Evolutionary conservation across 495 filamentous ascomycete species (phyloP), one percentile per base, ranked within the genome.

Genomic region (Podospora fimiseda): DNA sequence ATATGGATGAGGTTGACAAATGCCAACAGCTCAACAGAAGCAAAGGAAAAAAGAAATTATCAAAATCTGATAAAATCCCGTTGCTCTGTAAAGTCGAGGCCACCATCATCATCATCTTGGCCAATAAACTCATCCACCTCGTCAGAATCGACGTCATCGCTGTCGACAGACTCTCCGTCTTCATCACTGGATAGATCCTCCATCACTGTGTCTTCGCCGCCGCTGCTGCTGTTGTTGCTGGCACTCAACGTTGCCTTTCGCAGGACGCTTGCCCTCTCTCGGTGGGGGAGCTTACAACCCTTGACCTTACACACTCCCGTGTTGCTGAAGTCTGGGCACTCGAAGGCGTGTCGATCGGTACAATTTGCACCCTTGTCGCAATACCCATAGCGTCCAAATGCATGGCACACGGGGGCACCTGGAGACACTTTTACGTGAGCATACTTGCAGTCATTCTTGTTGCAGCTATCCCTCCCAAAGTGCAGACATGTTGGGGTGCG

Each of bases 271-370:
- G 93, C 93, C 70, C 89, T 84, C 70, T 94, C 88, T 59, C 92
- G 80, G 69, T 98, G 93, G 22, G 82, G 87, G 53, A 96, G 74
- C 61, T 81, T 84, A 75, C 93, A 98, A 30, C 83, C 84, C 69
- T 85, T 85, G 63, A 82, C 83, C 61, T 82, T 84, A 81, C 93
- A 98, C 33, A 76, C 71, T 54, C 91, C 92, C 46, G 78, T 86
- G 71, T 96, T 95, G 76, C 88, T 87, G 74, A 94, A 95, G 65
- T 96, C 88, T 42, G 93, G 93, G 63, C 93, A 98, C 66, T 96
- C 93, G 59, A 74, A 76, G 50, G 88, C 83, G 69, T 98, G 93
- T 55, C 89, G 87, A 55, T 95, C 83, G 52, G 83, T 64, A 65
- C 93, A 98, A 40, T 73, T 65, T 39, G 76, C 76, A 42, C 93